Evolutionary conservation across 1,284 basidiomycete genomes (phyloP).

Genomic region (Puccinia hordei): DNA sequence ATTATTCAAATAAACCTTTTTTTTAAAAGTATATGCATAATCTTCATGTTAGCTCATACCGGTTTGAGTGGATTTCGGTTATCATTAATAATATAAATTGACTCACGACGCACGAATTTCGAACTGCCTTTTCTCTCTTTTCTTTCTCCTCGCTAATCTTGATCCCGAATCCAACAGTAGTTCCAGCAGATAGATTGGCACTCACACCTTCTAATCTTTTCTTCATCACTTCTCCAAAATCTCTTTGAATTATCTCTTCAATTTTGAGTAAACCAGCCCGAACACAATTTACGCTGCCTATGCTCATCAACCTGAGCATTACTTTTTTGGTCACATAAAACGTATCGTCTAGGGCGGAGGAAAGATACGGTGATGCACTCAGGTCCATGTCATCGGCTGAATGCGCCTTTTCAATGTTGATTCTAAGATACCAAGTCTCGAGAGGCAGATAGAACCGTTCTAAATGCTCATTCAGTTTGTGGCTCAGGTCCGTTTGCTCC

Average conservation of each 20-base stretch:
- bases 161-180: slow-evolving; percentile 61
- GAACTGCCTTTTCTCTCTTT: slow-evolving; percentile 74
- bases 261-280: slow-evolving; percentile 68
- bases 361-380: slow-evolving; percentile 63
- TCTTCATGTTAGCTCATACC: neutral
- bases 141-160: slow-evolving; percentile 64
- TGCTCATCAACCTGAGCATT: slow-evolving; percentile 72
- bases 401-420: slow-evolving; percentile 48
- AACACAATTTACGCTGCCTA: slow-evolving; percentile 69
- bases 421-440: slow-evolving; percentile 29
- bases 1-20: slow-evolving; percentile 81
- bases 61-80: neutral
- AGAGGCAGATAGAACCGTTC: slow-evolving; percentile 31
- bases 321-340: slow-evolving; percentile 90
- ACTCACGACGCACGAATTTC: slow-evolving; percentile 76
- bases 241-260: slow-evolving; percentile 73
- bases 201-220: slow-evolving; percentile 72
- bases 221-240: slow-evolving; percentile 76
- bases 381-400: slow-evolving; percentile 36
- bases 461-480: slow-evolving; percentile 9
- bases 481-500: slow-evolving; percentile 22
- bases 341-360: slow-evolving; percentile 78
- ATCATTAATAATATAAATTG: neutral
- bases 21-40: neutral
- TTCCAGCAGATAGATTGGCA: slow-evolving; percentile 55